These are phyloP conservation scores for Picochlorum sp. DNA, from an alignment of 139 green algal genomes.

Conservation along the genomic window DNA sequence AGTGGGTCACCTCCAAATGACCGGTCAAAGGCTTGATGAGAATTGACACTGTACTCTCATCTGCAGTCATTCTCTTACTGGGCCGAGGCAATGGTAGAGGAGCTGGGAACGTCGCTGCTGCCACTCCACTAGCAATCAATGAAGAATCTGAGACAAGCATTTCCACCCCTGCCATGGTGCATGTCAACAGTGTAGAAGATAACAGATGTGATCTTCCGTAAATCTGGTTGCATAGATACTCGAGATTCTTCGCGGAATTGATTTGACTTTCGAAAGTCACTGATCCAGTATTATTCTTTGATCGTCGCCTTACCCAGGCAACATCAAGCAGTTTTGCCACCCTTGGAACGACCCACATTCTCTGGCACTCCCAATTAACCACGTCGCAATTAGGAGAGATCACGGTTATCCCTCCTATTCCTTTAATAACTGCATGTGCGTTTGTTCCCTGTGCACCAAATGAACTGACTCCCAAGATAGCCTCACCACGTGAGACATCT, in stretches of 20 bases:
- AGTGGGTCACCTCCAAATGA: background rate
- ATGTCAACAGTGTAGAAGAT: background rate
- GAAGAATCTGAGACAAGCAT: background rate
- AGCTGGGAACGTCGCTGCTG: background rate
- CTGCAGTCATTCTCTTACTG: background rate
- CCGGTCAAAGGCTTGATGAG: conserved; percentile 1
- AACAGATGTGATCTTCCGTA: conserved; percentile 1
- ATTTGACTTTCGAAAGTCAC: conserved; percentile 1
- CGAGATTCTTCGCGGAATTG: background rate
- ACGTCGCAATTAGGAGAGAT: too few species aligned
- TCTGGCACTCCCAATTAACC: background rate
- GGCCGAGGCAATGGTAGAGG: background rate
- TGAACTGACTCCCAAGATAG: conserved; percentile 44
- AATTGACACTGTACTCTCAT: background rate
- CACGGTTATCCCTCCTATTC: background rate
- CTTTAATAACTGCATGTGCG: conserved; percentile 40
- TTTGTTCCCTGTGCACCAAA: conserved; percentile 63
- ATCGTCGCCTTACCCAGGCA: background rate
- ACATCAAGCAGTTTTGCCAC: background rate
- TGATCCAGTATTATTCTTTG: conserved; percentile 1
- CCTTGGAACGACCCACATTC: background rate
- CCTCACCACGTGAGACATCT: background rate
- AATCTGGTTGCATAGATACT: background rate
- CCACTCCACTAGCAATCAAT: background rate
- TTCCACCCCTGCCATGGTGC: background rate